Evolutionary conservation across 2,329 filamentous ascomycete genomes (phyloP).

Genomic region (Ilyonectria robusta): DNA sequence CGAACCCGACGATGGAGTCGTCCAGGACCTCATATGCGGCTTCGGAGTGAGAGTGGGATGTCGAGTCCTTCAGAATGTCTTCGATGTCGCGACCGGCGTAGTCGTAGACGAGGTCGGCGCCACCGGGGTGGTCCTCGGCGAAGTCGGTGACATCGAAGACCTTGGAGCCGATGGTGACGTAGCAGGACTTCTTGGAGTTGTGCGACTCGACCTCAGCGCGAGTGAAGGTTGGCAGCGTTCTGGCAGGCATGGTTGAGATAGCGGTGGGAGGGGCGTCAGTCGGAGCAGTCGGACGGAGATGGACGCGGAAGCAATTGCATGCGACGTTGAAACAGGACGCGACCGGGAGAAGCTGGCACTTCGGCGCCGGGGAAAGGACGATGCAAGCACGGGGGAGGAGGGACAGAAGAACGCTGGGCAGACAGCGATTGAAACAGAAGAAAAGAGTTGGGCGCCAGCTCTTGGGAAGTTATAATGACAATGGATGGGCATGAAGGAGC

Average conservation of each 20-base stretch:
- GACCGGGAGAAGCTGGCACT: slow-evolving; percentile 25
- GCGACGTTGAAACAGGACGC: slow-evolving; percentile 24
- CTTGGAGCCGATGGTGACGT: slow-evolving; percentile 89
- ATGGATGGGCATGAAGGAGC: slow-evolving; percentile 12
- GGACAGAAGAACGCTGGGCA: slow-evolving; percentile 6
- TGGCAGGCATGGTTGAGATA: slow-evolving; percentile 76
- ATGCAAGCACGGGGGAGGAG: slow-evolving; percentile 8
- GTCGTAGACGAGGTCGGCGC: slow-evolving; percentile 87
- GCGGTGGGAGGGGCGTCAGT: slow-evolving; percentile 30
- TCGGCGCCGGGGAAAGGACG: slow-evolving; percentile 10
- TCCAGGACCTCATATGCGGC: slow-evolving; percentile 96
- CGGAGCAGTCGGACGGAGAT: slow-evolving; percentile 25
- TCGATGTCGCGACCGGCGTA: slow-evolving; percentile 91
- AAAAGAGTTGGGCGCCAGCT: slow-evolving; percentile 10
- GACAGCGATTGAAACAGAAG: slow-evolving; percentile 29
- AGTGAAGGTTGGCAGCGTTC: slow-evolving; percentile 87
- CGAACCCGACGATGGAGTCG: slow-evolving; percentile 86
- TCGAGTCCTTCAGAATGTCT: slow-evolving; percentile 84
- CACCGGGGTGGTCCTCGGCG: slow-evolving; percentile 90
- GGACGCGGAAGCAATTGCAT: slow-evolving; percentile 26
- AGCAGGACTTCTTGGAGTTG: slow-evolving; percentile 87
- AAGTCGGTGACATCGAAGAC: slow-evolving; percentile 98
- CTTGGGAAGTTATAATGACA: slow-evolving; percentile 18
- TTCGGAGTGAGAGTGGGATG: slow-evolving; percentile 89
- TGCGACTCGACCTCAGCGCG: slow-evolving; percentile 85